Evolutionary conservation across 805 yeast species (phyloP), one percentile per base, ranked within the genome.

Genomic region (Barnettozyma populi): DNA sequence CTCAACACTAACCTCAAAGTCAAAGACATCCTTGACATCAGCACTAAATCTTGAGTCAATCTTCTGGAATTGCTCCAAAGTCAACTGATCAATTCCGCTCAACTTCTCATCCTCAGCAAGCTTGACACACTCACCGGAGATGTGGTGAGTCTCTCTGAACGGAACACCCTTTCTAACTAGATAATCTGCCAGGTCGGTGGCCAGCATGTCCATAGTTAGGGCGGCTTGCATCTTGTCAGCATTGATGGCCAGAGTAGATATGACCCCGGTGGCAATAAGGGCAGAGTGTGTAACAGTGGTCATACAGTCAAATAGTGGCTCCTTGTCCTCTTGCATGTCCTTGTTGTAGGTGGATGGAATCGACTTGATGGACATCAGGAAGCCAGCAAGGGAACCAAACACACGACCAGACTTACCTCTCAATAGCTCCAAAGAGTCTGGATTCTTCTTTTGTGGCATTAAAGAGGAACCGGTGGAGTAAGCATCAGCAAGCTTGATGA

Each of bases 361-460:
- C n/a, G 96, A 90, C 70, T 94, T 94, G 60, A 89, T 75, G 21
- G 96, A 82, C 97, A 94, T 94, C 78, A 94, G 76, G 73, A 94
- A 94, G 1, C 99, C 99, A 23, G 96, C 81, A 51, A 94, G 73
- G 24, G 90, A 83, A 65, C 99, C 99, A 61, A 94, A 90, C 6
- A 89, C 96, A 68, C 99, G 84, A 46, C 99, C 99, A 10, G 95
- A 83, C 71, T 94, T 94, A 50, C 99, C 99, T 69, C 99, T 80
- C 63, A 95, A 76, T 53, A 94, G 76, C 72, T 94, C 99, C 57
- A 94, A 74, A 25, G 96, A 87, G 67, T 94, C 99, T 3, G 99
- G 97, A 71, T 94, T 94, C 70, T 94, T 94, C 82, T 94, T 94
- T 70, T 94, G 99, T 21, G 99, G 99, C 99, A 94, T 94, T 64